Percentiles rank a stretch among this genome's conserved stretches.
Evolutionary conservation across 2,329 filamentous ascomycete species (phyloP).

Genomic region (Ceratocystis papillata): DNA sequence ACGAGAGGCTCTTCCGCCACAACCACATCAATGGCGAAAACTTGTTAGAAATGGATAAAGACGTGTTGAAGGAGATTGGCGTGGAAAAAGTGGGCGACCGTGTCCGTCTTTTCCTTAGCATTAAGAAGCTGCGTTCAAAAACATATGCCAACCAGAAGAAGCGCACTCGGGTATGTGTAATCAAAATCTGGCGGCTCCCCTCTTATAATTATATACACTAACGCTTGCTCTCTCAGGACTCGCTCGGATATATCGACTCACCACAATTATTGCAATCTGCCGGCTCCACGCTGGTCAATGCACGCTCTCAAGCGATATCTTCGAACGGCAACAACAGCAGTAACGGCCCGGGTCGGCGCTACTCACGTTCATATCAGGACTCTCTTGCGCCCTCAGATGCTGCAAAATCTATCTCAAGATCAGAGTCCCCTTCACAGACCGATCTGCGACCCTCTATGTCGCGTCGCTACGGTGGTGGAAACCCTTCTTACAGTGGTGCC

Average conservation of each 20-base stretch:
- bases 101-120: conserved; percentile 76
- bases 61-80: conserved; percentile 92
- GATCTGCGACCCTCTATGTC: conserved; percentile 36
- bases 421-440: conserved; percentile 55
- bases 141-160: conserved; percentile 68
- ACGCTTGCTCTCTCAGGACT: conserved; percentile 48
- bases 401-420: conserved; percentile 52
- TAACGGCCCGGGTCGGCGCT: conserved; percentile 43
- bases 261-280: conserved; percentile 49
- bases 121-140: conserved; percentile 71
- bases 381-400: conserved; percentile 32
- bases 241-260: conserved; percentile 71
- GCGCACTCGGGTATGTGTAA: conserved; percentile 62
- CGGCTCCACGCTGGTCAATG: conserved; percentile 52
- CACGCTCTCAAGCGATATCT: conserved; percentile 33
- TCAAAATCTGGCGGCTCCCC: background rate
- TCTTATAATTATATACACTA: conserved; percentile 10
- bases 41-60: conserved; percentile 91
- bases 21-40: conserved; percentile 98
- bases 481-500: conserved; percentile 40
- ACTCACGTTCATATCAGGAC: conserved; percentile 50
- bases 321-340: background rate
- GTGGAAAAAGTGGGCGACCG: conserved; percentile 96
- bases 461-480: conserved; percentile 40
- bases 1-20: conserved; percentile 76